phyloP scores from a whole-genome alignment of 495 filamentous ascomycete genomes.

The Penicillium coprophilum region DNA sequence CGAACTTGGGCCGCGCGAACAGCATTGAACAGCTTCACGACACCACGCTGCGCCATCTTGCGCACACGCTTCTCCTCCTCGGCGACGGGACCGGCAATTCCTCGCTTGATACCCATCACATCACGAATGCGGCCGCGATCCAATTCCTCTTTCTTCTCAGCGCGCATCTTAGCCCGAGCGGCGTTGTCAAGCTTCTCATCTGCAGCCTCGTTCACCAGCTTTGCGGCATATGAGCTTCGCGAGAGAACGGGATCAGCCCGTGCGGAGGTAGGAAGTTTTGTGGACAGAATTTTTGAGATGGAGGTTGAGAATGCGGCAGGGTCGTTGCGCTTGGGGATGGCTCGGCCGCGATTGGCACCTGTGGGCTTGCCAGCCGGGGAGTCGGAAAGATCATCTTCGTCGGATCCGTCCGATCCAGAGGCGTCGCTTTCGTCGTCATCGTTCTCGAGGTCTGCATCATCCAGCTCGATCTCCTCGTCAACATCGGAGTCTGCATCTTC shows the following conservation, averaged over 20 bases:
- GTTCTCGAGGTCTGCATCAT: slow-evolving; percentile 38
- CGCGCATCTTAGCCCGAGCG: slow-evolving; percentile 72
- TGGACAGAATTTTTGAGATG: slow-evolving; percentile 84
- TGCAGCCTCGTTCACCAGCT: slow-evolving; percentile 61
- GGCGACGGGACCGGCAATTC: slow-evolving; percentile 53
- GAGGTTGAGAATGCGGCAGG: slow-evolving; percentile 85
- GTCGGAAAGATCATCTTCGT: slow-evolving; percentile 26
- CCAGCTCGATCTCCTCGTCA: slow-evolving; percentile 35
- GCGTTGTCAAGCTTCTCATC: slow-evolving; percentile 77
- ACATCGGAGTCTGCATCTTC: slow-evolving; percentile 30
- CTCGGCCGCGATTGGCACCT: slow-evolving; percentile 24
- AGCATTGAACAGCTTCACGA: slow-evolving; percentile 94
- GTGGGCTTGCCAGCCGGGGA: slow-evolving; percentile 16
- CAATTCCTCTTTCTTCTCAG: slow-evolving; percentile 75
- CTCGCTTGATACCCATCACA: slow-evolving; percentile 61
- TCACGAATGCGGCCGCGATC: slow-evolving; percentile 88
- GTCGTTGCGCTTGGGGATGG: slow-evolving; percentile 75
- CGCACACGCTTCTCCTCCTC: slow-evolving; percentile 78
- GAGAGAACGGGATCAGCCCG: slow-evolving; percentile 87
- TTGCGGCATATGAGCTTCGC: slow-evolving; percentile 66
- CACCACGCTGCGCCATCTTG: slow-evolving; percentile 87
- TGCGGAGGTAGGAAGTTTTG: slow-evolving; percentile 77
- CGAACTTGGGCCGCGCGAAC: slow-evolving; percentile 88
- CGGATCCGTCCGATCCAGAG: slow-evolving; percentile 25
- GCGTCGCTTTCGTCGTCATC: slow-evolving; percentile 34